These are phyloP conservation scores for Phytophthora nicotianae DNA, from an alignment of 352 stramenopile species.

Conservation along the genomic window DNA sequence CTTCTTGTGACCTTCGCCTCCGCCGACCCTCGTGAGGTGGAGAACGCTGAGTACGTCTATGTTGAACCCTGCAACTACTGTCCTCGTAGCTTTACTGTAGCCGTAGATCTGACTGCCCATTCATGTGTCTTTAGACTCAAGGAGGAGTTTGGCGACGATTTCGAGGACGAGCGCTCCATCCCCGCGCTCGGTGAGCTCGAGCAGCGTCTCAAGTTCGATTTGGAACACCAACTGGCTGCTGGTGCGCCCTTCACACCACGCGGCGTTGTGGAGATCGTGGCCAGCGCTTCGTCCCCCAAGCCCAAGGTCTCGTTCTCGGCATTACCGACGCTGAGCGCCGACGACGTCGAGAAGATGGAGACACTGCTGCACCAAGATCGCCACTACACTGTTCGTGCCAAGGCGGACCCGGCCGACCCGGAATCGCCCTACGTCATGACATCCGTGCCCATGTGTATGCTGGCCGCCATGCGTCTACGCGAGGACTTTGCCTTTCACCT, in stretches of 20 bases:
- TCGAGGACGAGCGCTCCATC: constrained; percentile 47
- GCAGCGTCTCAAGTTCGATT: constrained; percentile 56
- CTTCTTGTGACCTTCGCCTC: constrained; percentile 35
- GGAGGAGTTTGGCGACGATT: constrained; percentile 73
- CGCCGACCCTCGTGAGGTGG: constrained; percentile 62
- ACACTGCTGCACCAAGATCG: constrained; percentile 49
- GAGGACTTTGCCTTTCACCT: constrained; percentile 87
- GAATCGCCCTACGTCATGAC: constrained; percentile 74
- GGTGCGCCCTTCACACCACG: constrained; percentile 48
- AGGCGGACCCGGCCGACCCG: constrained; percentile 60
- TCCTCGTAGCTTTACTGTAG: constrained; percentile 5
- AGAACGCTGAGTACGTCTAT: constrained; percentile 61
- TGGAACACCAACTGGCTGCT: constrained; percentile 62
- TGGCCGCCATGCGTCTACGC: constrained; percentile 71
- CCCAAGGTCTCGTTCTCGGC: constrained; percentile 65
- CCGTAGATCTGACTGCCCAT: constrained; percentile 10
- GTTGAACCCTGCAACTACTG: neutral
- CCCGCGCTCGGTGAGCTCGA: constrained; percentile 42
- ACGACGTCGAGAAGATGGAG: constrained; percentile 56
- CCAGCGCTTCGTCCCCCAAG: constrained; percentile 54
- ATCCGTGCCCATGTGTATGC: constrained; percentile 82
- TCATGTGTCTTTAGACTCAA: constrained; percentile 45
- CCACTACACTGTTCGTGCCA: constrained; percentile 74
- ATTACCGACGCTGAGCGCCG: constrained; percentile 46
- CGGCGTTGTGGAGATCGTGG: constrained; percentile 67